Conservation (phyloP, 257 asterid genomes). For the Sherardia arvensis region DNA sequence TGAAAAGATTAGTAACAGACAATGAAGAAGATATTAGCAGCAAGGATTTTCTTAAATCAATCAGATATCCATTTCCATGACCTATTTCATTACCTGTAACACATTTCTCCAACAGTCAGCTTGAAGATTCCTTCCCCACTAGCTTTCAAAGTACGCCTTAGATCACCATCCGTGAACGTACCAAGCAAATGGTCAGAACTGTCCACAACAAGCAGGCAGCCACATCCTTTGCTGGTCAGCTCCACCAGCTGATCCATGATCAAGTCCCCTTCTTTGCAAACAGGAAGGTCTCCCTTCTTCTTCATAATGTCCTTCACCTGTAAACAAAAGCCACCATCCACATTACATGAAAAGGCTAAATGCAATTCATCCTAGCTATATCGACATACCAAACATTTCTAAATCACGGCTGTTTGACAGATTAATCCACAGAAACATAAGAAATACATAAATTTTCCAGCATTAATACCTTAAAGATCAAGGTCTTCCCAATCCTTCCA, state of each 20-base stretch:
- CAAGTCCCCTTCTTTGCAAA: conserved; percentile 67
- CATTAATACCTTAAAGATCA: conserved; percentile 58
- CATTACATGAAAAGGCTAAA: background rate
- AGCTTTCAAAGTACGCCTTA: conserved; percentile 80
- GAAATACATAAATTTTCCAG: background rate
- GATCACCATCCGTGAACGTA: conserved; percentile 89
- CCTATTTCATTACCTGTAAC: conserved; percentile 48
- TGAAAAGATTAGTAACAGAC: no score
- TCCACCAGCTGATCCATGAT: conserved; percentile 95
- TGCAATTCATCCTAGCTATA: background rate
- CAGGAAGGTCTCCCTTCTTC: conserved; percentile 70
- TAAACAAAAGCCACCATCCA: conserved; percentile 6
- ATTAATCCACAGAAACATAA: background rate
- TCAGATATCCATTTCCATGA: background rate
- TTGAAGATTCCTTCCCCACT: conserved; percentile 85
- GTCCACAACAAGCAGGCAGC: conserved; percentile 80
- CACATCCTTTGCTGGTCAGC: conserved; percentile 88
- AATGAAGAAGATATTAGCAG: no score
- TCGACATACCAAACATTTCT: background rate
- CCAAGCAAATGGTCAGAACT: conserved; percentile 56
- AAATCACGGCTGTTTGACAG: background rate
- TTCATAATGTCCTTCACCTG: conserved; percentile 96
- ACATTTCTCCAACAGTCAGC: conserved; percentile 90
- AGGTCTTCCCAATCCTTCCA: conserved; percentile 46
- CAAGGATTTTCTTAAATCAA: background rate